Conservation (phyloP, 2,329 filamentous ascomycete species). For the Penicillium janthinellum region DNA sequence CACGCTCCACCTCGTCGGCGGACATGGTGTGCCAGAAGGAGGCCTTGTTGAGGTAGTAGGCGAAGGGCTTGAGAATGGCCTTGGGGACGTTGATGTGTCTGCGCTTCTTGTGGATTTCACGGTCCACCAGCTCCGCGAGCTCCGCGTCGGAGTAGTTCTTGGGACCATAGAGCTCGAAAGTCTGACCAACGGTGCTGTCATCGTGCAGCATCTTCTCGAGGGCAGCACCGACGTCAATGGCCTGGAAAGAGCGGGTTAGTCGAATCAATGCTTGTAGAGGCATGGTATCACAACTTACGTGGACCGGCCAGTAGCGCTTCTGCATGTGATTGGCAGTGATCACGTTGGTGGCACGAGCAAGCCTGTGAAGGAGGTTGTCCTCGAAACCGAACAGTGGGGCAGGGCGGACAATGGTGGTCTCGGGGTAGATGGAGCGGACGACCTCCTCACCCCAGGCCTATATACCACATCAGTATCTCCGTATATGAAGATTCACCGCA, state of each 20-base stretch:
- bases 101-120: constrained; percentile 86
- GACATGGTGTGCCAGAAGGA: constrained; percentile 89
- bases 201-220: constrained; percentile 90
- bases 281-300: constrained; percentile 59
- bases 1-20: constrained; percentile 82
- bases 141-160: constrained; percentile 88
- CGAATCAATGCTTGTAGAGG: background rate
- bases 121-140: constrained; percentile 84
- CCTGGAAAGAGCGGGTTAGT: constrained; percentile 51
- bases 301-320: constrained; percentile 87
- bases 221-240: constrained; percentile 84
- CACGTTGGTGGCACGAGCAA: constrained; percentile 77
- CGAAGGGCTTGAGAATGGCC: constrained; percentile 71
- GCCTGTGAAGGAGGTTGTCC: constrained; percentile 83
- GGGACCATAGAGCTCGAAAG: constrained; percentile 91
- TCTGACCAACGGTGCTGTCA: constrained; percentile 85
- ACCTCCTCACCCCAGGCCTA: constrained; percentile 79
- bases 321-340: constrained; percentile 93
- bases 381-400: constrained; percentile 94
- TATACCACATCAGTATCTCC: constrained; percentile 15
- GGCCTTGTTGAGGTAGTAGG: constrained; percentile 72
- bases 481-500: background rate
- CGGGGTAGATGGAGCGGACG: constrained; percentile 86
- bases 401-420: constrained; percentile 94
- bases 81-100: constrained; percentile 92